Percentiles rank a stretch among this genome's conserved stretches.
phyloP scores from a whole-genome alignment of 148 eudicot species.

The Rhododendron henanense region DNA sequence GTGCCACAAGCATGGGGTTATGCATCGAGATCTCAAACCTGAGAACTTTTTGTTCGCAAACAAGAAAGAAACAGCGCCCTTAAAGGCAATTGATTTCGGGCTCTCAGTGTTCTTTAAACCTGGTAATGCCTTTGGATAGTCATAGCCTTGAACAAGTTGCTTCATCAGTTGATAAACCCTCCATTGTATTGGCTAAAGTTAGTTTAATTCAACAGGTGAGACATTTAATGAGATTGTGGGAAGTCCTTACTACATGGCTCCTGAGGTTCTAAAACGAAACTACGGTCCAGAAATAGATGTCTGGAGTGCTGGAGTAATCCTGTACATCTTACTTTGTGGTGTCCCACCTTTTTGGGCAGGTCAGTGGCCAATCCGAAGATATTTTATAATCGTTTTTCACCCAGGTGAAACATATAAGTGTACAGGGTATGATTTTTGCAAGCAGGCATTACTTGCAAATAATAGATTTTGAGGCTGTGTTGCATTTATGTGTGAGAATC shows the following conservation, averaged over 20 bases:
- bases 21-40: slow-evolving; percentile 53
- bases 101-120: slow-evolving; percentile 41
- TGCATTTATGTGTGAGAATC: too few relatives aligned
- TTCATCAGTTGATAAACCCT: neutral
- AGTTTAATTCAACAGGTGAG: slow-evolving; percentile 30
- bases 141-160: neutral
- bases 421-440: neutral
- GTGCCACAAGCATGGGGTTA: slow-evolving; percentile 50
- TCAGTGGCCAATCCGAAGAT: neutral
- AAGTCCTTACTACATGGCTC: slow-evolving; percentile 67
- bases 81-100: slow-evolving; percentile 54
- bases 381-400: neutral
- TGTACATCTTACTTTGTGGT: slow-evolving; percentile 56
- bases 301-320: slow-evolving; percentile 64
- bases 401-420: neutral
- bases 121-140: slow-evolving; percentile 20
- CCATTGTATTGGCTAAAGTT: neutral
- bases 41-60: slow-evolving; percentile 47
- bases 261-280: slow-evolving; percentile 53
- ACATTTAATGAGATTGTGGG: slow-evolving; percentile 50
- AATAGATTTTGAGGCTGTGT: too few relatives aligned
- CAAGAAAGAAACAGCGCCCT: slow-evolving; percentile 50
- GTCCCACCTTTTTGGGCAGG: slow-evolving; percentile 70
- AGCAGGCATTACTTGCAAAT: neutral
- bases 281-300: slow-evolving; percentile 56